These are phyloP conservation scores for Colletotrichum sp. DNA, from an alignment of 2,329 filamentous ascomycete genomes.

Conservation along the genomic window DNA sequence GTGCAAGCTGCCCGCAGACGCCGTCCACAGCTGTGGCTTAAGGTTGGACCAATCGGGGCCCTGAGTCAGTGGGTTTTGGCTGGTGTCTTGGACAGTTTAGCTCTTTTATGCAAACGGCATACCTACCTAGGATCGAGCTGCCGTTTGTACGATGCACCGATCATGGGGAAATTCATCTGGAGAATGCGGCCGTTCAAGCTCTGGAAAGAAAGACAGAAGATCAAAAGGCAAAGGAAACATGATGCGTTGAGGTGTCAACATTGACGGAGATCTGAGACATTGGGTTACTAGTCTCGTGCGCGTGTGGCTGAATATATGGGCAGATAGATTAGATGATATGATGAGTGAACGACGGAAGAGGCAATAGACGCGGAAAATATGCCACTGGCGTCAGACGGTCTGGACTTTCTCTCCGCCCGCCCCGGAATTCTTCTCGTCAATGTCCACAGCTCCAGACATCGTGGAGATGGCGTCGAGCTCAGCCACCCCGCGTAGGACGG, in stretches of 20 bases:
- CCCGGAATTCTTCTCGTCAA: background rate
- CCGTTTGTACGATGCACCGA: background rate
- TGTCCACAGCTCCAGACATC: background rate
- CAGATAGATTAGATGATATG: background rate
- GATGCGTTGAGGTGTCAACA: background rate
- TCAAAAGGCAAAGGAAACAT: background rate
- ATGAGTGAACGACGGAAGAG: background rate
- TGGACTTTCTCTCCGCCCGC: background rate
- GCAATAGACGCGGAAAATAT: background rate
- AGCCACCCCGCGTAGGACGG: background rate
- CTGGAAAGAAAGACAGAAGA: background rate
- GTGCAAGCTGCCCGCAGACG: background rate
- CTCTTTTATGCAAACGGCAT: conserved; percentile 5
- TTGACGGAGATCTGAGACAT: background rate
- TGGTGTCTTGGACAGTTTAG: background rate
- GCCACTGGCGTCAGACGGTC: background rate
- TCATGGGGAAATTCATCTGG: background rate
- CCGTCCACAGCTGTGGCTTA: background rate
- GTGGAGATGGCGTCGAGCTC: background rate
- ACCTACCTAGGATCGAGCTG: background rate
- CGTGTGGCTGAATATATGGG: background rate
- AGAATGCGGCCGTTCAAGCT: background rate
- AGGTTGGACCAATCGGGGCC: background rate
- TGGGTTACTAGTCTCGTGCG: background rate
- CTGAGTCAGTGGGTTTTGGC: background rate